Evolutionary conservation across 106 monocot genomes (phyloP).

Genomic region (Dioscorea zingiberensis): DNA sequence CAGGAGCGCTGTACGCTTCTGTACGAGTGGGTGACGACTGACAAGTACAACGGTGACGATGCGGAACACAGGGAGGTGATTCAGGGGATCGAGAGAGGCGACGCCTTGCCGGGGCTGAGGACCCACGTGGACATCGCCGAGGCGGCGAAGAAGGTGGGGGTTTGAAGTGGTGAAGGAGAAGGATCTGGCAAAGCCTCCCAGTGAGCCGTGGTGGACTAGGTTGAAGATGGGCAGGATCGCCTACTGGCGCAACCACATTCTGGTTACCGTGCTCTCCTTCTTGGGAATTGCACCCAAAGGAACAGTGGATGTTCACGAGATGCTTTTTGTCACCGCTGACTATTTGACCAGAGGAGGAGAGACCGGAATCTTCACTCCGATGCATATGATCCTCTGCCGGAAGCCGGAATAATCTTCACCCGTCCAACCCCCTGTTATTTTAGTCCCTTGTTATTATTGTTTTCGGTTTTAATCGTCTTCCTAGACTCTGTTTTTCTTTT

Average conservation of each 20-base stretch:
- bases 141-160: slow-evolving; percentile 47
- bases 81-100: slow-evolving; percentile 86
- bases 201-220: slow-evolving; percentile 77
- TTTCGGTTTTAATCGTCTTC: too few species aligned
- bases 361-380: slow-evolving; percentile 80
- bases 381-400: slow-evolving; percentile 85
- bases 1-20: slow-evolving; percentile 66
- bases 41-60: slow-evolving; percentile 42
- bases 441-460: too few species aligned
- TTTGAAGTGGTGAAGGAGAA: slow-evolving; percentile 70
- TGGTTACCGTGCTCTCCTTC: slow-evolving; percentile 42
- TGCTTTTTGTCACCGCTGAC: slow-evolving; percentile 70
- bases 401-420: too few species aligned
- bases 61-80: slow-evolving; percentile 58
- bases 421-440: too few species aligned
- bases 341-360: slow-evolving; percentile 68
- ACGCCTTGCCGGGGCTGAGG: slow-evolving; percentile 81
- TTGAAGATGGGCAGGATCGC: slow-evolving; percentile 79
- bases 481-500: too few species aligned
- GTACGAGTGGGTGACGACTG: slow-evolving; percentile 93
- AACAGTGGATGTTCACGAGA: slow-evolving; percentile 80
- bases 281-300: slow-evolving; percentile 79
- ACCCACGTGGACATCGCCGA: slow-evolving; percentile 51
- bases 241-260: slow-evolving; percentile 78
- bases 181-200: slow-evolving; percentile 65